Base-by-base conservation (phyloP, 2,329 filamentous ascomycete species). In the Alternaria atra region DNA sequence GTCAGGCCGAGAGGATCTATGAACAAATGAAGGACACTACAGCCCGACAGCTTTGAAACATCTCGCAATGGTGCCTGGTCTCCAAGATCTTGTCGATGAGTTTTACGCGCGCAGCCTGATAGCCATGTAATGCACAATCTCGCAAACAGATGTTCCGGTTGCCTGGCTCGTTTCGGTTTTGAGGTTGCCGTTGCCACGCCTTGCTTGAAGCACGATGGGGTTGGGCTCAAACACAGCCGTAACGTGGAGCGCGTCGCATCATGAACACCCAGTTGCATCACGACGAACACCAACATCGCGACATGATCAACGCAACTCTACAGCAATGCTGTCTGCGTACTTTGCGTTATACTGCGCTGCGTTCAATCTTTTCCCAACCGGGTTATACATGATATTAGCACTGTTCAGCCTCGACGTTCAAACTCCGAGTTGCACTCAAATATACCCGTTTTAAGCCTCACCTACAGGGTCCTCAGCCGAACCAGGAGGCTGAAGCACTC, bases 401-500 rank as follows among this genome's bases (percentile, higher is more conserved):
- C 3, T 20, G 13, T n/a, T 12, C 37, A 37, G 29, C 29, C 12
- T 12, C 12, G 23, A 32, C 8, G 25, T 25, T 17, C n/a, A 6
- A 12, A 6, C 12, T 17, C 17, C 8, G 8, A 39, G 34, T 13
- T 44, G 29, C 7, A 25, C n/a, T 40, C 42, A 39, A 20, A 37
- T 30, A 42, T 39, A 27, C 17, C 47, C 43, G 20, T 47, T 42
- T 55, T 44, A 43, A 60, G 65, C 64, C 63, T 71, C 70, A 67
- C 39, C 5, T 57, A 56, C 63, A 63, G 70, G 67, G 66, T 65
- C 57, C 37, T 58, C 67, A 71, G 63, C 69, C 69, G 64, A 69
- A 52, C 52, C 15, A 48, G 58, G 68, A 65, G 69, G 72, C 74
- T 79, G 76, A 79, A 75, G 76, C 76, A 78, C 61, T 60, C 68